Base-by-base conservation (phyloP, 2,329 filamentous ascomycete species). In the Ophiostoma sp. region DNA sequence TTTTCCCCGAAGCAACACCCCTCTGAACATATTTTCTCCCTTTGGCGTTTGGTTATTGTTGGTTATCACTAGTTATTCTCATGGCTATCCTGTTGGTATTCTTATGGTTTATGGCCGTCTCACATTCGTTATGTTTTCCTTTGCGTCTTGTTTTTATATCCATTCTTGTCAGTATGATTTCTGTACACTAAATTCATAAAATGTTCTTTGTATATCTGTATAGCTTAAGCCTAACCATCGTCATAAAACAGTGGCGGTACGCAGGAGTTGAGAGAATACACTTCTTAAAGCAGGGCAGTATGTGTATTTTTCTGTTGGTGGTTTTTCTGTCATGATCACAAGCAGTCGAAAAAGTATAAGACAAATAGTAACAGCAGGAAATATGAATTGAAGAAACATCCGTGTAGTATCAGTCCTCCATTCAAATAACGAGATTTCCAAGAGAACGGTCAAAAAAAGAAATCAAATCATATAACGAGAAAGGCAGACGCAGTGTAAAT, bases 141-240 rank as follows among this genome's bases (percentile, higher is more conserved):
- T 39, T 11, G 36, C 10, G 8, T 39, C 36, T 10, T 39, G 10
- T 20, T 48, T 48, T 48, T 15, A 39, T 7, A 13, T 36, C 33
- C 15, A 27, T 20, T 41, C n/a, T 64, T 31, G 10, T 23, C 54
- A 31, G 10, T 10, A 41, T 39, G 8, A 4, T 64, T 31, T 36
- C 60, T 64, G 27, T 64, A 36, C 17, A 35, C 23, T 66, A 66
- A 13, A 66, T 66, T 33, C 31, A 66, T 66, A 17, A n/a, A n/a
- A 20, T n/a, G 3, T 36, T 36, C 62, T 41, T 27, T 23, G 4
- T 48, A 0, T 36, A 5, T 36, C 5, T 35, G 11, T 36, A 17
- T 66, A 4, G 62, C 31, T 35, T 48, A 15, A 33, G 39, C 20
- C 13, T 35, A 23, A 36, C 13, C 35, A 70, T 62, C 11, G 31